A percentile compares a stretch with the other conserved stretches of the same genome.
Evolutionary conservation across 169 alveolate species (phyloP).

Genomic region (Babesia caballi): DNA sequence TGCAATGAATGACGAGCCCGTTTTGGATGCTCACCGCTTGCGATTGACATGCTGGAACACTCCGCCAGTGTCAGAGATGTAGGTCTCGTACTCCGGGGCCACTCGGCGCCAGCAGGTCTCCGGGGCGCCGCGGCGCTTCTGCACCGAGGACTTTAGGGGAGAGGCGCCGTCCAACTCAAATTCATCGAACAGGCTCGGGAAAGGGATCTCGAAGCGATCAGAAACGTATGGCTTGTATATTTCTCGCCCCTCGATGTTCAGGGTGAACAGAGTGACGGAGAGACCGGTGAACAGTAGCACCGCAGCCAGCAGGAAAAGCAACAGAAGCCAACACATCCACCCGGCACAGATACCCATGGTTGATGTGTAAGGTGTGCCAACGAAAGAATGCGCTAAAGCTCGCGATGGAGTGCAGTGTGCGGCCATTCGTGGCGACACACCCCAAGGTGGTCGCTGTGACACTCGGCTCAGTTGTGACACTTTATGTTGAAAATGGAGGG

Average conservation of each 20-base stretch:
- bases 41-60: constrained; percentile 29
- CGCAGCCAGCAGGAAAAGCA: not conserved
- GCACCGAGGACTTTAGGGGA: constrained; percentile 11
- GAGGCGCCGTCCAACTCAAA: constrained; percentile 25
- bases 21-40: not conserved
- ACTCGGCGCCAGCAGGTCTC: constrained; percentile 50
- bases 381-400: not conserved
- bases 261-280: constrained; percentile 1
- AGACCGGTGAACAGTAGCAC: not conserved
- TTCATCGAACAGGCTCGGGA: constrained; percentile 41
- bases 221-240: constrained; percentile 41
- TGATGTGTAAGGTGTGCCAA: not conserved
- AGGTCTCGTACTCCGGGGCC: constrained; percentile 44
- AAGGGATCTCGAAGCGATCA: constrained; percentile 46
- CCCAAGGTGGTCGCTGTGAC: not conserved
- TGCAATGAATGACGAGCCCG: not conserved
- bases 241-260: constrained; percentile 32
- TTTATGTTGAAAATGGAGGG: not conserved
- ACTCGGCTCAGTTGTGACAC: not conserved
- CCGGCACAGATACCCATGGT: constrained; percentile 1
- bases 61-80: not conserved
- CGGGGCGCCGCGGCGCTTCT: constrained; percentile 16
- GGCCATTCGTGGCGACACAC: not conserved
- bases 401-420: not conserved
- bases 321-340: not conserved